A percentile compares a stretch with the other conserved stretches of the same genome.
Conservation (phyloP, 1,284 basidiomycete genomes). For the Volvariella volvacea region DNA sequence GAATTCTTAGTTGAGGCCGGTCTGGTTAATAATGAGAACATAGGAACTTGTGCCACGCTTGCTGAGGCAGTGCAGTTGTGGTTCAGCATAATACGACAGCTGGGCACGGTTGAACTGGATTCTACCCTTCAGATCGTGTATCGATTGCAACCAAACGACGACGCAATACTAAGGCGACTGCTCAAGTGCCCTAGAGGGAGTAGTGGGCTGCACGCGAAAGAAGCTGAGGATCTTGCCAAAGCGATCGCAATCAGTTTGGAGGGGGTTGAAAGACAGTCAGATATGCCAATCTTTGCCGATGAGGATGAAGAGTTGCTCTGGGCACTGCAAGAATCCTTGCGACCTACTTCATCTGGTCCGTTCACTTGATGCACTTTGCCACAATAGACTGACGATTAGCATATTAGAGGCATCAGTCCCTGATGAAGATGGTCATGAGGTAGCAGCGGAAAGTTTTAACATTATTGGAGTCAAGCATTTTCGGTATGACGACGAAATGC, state of each 20-base stretch:
- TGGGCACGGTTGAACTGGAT: constrained; percentile 32
- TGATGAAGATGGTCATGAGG: too few relatives aligned
- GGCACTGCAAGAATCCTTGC: constrained; percentile 30
- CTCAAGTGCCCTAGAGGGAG: constrained; percentile 3
- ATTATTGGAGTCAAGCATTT: constrained; percentile 70
- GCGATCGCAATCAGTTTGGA: constrained; percentile 8
- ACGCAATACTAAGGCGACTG: constrained; percentile 7
- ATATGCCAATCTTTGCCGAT: background rate
- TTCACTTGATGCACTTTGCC: too few relatives aligned
- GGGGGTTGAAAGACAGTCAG: background rate
- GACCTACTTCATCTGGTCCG: too few relatives aligned
- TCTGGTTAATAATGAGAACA: constrained; percentile 17
- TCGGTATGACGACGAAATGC: constrained; percentile 41
- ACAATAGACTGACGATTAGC: too few relatives aligned
- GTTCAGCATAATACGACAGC: constrained; percentile 19
- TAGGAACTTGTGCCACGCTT: constrained; percentile 11
- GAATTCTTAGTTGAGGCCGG: constrained; percentile 48
- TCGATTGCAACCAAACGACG: constrained; percentile 28
- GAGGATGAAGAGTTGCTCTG: constrained; percentile 29
- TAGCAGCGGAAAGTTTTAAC: constrained; percentile 11
- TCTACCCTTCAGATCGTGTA: constrained; percentile 43
- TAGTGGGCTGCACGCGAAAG: constrained; percentile 22
- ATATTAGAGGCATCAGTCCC: too few relatives aligned
- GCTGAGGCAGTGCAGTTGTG: constrained; percentile 24
- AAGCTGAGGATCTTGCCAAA: constrained; percentile 12